A percentile compares a stretch with the other conserved stretches of the same genome.
Evolutionary conservation across 441 rosid genomes (phyloP).

Genomic region (Raphanus hybrid): DNA sequence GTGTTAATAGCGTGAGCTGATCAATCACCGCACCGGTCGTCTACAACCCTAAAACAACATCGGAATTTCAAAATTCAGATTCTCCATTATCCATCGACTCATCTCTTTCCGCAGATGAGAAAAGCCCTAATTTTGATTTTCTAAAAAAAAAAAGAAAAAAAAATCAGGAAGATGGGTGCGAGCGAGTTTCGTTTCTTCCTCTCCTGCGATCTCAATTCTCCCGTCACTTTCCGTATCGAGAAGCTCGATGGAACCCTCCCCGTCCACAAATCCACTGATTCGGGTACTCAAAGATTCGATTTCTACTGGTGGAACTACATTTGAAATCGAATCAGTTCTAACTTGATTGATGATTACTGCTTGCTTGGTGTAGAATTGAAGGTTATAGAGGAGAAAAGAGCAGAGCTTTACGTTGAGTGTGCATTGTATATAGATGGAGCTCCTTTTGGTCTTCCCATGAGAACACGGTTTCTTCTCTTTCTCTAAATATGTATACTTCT

Average conservation of each 20-base stretch:
- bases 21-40: conserved; percentile 14
- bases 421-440: conserved; percentile 90
- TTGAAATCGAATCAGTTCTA: not conserved
- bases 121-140: conserved; percentile 27
- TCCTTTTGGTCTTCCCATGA: conserved; percentile 89
- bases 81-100: not conserved
- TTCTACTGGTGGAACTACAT: not conserved
- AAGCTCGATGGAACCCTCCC: conserved; percentile 81
- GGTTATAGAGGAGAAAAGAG: too few species aligned
- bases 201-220: conserved; percentile 92
- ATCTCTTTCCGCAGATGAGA: conserved; percentile 1
- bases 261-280: conserved; percentile 48
- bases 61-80: not conserved
- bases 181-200: conserved; percentile 96
- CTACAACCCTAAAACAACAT: too few species aligned
- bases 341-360: too few species aligned
- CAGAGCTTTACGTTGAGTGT: conserved; percentile 51
- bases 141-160: not conserved
- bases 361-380: not conserved
- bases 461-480: conserved; percentile 86
- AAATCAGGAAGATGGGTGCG: conserved; percentile 53
- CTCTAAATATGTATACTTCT: too few species aligned
- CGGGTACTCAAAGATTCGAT: conserved; percentile 47
- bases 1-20: not conserved
- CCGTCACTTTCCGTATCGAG: conserved; percentile 87